A percentile compares a stretch with the other conserved stretches of the same genome.
Conservation (phyloP, 2,329 filamentous ascomycete genomes). For the Sporothrix sp. region DNA sequence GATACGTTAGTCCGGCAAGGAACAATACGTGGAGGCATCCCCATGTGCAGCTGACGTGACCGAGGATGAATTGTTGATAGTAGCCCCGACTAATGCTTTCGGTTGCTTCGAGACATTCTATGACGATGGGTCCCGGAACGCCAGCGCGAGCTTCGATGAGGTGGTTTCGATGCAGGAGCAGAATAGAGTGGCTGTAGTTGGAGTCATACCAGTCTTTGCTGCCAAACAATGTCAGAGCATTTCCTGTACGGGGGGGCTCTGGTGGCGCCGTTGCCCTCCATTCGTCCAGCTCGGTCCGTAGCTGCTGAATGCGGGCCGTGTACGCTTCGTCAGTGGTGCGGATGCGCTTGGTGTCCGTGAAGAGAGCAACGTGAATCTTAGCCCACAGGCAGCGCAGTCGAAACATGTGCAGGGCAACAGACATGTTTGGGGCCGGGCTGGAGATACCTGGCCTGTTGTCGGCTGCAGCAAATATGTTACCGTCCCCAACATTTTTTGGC, state of each 20-base stretch:
- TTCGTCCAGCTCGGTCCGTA: neutral
- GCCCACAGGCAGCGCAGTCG: neutral
- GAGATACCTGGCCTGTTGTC: neutral
- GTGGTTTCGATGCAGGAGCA: conserved; percentile 28
- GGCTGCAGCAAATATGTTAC: neutral
- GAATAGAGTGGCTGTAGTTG: conserved; percentile 29
- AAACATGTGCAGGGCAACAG: neutral
- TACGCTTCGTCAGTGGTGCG: neutral
- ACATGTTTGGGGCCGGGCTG: neutral
- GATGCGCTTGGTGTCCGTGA: neutral
- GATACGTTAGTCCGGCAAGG: neutral
- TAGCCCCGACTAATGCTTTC: neutral
- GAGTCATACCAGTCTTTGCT: conserved; percentile 30
- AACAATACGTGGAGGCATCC: neutral
- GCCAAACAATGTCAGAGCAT: conserved; percentile 25
- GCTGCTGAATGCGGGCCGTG: neutral
- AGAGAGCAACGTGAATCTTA: neutral
- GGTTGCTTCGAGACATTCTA: neutral
- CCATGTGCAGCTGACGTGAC: neutral
- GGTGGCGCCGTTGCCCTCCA: neutral
- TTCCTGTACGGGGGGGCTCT: neutral
- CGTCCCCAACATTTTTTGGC: neutral
- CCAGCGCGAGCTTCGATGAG: conserved; percentile 12
- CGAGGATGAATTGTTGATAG: neutral
- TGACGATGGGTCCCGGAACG: neutral